phyloP scores from a whole-genome alignment of 106 monocot species.

The Dendrobium nobile region DNA sequence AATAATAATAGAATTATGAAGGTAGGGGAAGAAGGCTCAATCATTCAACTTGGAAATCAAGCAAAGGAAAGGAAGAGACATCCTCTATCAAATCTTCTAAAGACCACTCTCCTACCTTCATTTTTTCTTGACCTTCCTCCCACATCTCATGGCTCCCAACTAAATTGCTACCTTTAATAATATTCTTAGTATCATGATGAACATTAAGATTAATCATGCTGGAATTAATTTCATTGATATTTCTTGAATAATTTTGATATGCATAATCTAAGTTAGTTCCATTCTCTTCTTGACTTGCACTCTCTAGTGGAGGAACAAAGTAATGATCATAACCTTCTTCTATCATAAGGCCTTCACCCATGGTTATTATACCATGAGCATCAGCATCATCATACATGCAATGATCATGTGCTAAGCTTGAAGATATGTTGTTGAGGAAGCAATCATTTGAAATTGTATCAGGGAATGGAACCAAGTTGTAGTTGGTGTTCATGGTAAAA shows the following conservation, averaged over 20 bases:
- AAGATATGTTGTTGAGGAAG: constrained; percentile 8
- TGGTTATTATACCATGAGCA: not conserved
- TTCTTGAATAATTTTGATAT: not conserved
- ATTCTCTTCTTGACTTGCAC: constrained; percentile 30
- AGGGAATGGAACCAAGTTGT: constrained; percentile 20
- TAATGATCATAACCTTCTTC: constrained; percentile 16
- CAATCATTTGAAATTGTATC: not conserved
- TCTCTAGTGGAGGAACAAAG: constrained; percentile 36
- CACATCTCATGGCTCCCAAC: constrained; percentile 22
- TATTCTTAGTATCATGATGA: not conserved
- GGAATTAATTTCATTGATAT: not conserved
- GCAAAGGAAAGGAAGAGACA: constrained; percentile 67
- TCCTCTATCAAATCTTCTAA: constrained; percentile 68
- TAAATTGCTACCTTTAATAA: not conserved
- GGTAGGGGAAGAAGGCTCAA: constrained; percentile 8
- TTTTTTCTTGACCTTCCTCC: constrained; percentile 27
- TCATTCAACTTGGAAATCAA: constrained; percentile 93
- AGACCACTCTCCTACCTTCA: constrained; percentile 61
- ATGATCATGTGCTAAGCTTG: not conserved
- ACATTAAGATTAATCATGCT: not conserved
- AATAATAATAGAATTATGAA: not conserved
- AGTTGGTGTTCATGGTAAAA: constrained; percentile 5
- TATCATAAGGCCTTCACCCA: constrained; percentile 10
- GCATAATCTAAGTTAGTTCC: not conserved
- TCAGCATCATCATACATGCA: constrained; percentile 1